phyloP scores from a whole-genome alignment of 2,329 filamentous ascomycete genomes.

The Monosporascus sp. region DNA sequence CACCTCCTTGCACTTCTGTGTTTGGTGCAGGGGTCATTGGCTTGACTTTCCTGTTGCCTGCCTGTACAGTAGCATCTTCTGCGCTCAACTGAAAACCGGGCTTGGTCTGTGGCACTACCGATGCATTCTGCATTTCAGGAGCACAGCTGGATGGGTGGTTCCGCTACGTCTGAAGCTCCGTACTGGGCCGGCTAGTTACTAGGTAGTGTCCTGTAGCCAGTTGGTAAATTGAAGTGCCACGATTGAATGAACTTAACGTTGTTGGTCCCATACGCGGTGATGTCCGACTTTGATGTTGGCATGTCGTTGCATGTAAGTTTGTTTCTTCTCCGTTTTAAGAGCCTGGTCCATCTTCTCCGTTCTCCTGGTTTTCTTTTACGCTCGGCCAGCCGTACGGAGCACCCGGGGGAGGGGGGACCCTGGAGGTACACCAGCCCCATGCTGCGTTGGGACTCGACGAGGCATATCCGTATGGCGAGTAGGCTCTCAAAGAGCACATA shows the following conservation, averaged over 20 bases:
- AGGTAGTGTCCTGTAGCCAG: constrained; percentile 3
- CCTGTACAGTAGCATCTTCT: constrained; percentile 21
- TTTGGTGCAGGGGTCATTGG: constrained; percentile 16
- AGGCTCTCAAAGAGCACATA: no score
- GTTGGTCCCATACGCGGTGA: not conserved
- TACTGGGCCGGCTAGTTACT: constrained; percentile 7
- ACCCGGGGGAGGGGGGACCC: no score
- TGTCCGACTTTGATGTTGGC: no score
- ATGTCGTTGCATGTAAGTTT: no score
- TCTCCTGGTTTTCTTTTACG: no score
- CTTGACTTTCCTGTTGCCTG: constrained; percentile 14
- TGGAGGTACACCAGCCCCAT: no score
- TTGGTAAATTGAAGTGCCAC: constrained; percentile 14
- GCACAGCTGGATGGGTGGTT: constrained; percentile 7
- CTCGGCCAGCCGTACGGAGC: no score
- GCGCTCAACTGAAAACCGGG: constrained; percentile 6
- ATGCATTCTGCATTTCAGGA: not conserved
- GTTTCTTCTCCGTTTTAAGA: no score
- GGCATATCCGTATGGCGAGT: no score
- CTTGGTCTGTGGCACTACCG: not conserved
- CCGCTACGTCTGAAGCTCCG: constrained; percentile 2
- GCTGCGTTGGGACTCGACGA: no score
- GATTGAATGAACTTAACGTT: not conserved
- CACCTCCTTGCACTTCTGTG: constrained; percentile 15
- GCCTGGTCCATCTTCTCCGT: no score